phyloP scores from a whole-genome alignment of 2,329 filamentous ascomycete species.

The Trichophyton verrucosum region DNA sequence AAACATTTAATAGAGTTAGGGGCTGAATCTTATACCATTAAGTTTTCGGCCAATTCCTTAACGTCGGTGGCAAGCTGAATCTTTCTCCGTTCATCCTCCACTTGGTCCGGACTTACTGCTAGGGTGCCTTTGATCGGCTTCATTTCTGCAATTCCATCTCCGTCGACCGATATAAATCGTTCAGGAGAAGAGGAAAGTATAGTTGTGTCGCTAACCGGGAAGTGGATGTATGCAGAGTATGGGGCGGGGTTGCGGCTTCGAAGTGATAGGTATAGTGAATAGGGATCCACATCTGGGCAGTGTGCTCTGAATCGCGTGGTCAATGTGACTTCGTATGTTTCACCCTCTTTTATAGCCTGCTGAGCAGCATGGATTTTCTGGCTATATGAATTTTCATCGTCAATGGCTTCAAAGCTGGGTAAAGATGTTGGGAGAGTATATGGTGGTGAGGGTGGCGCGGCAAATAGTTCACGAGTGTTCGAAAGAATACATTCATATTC shows the following conservation, averaged over 20 bases:
- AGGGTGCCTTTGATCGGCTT: slow-evolving; percentile 95
- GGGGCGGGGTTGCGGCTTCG: slow-evolving; percentile 64
- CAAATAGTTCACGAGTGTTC: slow-evolving; percentile 5
- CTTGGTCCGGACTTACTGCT: slow-evolving; percentile 58
- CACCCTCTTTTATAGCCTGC: slow-evolving; percentile 57
- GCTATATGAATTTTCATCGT: slow-evolving; percentile 44
- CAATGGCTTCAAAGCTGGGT: slow-evolving; percentile 10
- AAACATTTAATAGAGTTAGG: not conserved
- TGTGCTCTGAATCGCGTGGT: slow-evolving; percentile 60
- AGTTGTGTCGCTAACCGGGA: slow-evolving; percentile 47
- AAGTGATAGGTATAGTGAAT: slow-evolving; percentile 53
- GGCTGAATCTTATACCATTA: slow-evolving; percentile 48
- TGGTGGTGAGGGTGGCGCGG: slow-evolving; percentile 2
- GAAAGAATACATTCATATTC: slow-evolving; percentile 7
- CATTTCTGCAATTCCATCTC: slow-evolving; percentile 44
- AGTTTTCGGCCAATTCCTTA: slow-evolving; percentile 89
- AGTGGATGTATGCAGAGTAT: slow-evolving; percentile 68
- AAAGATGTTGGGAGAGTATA: slow-evolving; percentile 5
- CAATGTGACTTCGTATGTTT: slow-evolving; percentile 77
- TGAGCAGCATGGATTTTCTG: slow-evolving; percentile 57
- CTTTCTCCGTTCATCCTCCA: slow-evolving; percentile 56
- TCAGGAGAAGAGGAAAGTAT: slow-evolving; percentile 78
- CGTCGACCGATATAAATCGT: slow-evolving; percentile 64
- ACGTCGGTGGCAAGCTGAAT: slow-evolving; percentile 54
- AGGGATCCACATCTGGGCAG: slow-evolving; percentile 18